These are phyloP conservation scores for Paecilomyces sp. DNA, from an alignment of 2,329 filamentous ascomycete species.

Conservation along the genomic window DNA sequence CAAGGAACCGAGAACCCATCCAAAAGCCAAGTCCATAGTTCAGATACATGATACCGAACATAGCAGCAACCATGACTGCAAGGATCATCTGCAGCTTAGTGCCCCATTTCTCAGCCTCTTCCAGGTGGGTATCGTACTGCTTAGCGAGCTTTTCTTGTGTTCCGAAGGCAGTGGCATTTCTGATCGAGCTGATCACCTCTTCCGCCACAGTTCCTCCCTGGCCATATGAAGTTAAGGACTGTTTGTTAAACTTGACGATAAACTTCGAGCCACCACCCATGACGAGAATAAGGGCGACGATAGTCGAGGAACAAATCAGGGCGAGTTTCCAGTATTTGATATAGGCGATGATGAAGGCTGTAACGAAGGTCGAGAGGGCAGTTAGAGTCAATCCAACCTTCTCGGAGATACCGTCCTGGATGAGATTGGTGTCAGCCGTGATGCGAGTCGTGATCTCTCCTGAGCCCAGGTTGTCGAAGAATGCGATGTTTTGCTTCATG, in stretches of 20 bases:
- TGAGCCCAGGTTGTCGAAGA: conserved; percentile 86
- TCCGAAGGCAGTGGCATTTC: conserved; percentile 86
- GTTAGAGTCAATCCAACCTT: conserved; percentile 74
- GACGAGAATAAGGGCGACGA: conserved; percentile 68
- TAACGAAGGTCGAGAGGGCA: conserved; percentile 73
- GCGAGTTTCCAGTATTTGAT: conserved; percentile 90
- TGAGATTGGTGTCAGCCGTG: conserved; percentile 85
- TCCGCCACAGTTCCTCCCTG: conserved; percentile 82
- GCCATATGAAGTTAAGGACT: conserved; percentile 71
- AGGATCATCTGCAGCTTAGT: conserved; percentile 66
- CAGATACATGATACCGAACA: conserved; percentile 78
- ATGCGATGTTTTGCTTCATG: conserved; percentile 81
- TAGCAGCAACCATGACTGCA: conserved; percentile 70
- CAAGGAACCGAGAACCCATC: conserved; percentile 71
- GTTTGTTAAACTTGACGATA: conserved; percentile 74
- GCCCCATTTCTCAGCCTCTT: conserved; percentile 66
- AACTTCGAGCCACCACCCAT: conserved; percentile 69
- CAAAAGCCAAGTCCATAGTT: conserved; percentile 87
- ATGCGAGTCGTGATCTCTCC: conserved; percentile 93
- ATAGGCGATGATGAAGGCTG: conserved; percentile 86
- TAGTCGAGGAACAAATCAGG: conserved; percentile 73
- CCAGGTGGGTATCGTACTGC: conserved; percentile 73
- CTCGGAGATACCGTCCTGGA: conserved; percentile 90
- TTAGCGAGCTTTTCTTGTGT: conserved; percentile 86
- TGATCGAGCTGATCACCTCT: conserved; percentile 87